Evolutionary conservation across 495 filamentous ascomycete genomes (phyloP).

Genomic region (Pseudevernia furfuracea): DNA sequence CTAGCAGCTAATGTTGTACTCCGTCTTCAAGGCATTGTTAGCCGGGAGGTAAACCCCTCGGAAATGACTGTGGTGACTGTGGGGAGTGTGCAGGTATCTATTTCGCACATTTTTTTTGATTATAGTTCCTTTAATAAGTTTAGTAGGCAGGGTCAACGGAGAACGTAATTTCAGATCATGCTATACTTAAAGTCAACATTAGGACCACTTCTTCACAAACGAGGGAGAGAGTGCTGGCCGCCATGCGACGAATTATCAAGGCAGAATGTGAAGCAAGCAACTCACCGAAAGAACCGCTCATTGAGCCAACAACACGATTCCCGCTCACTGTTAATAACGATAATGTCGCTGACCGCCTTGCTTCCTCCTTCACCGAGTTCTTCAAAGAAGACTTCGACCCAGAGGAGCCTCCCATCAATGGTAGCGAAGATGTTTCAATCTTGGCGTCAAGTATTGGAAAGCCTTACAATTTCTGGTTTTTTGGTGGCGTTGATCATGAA

Average conservation of each 20-base stretch:
- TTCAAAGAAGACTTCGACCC: constrained; percentile 39
- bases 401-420: constrained; percentile 33
- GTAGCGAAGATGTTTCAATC: constrained; percentile 42
- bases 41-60: constrained; percentile 41
- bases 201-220: constrained; percentile 37
- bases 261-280: constrained; percentile 44
- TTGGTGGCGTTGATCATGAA: constrained; percentile 38
- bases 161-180: constrained; percentile 46
- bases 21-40: constrained; percentile 45
- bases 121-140: no score
- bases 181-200: constrained; percentile 43
- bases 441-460: constrained; percentile 34
- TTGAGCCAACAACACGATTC: constrained; percentile 39
- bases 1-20: constrained; percentile 44
- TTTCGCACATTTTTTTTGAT: no score
- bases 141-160: constrained; percentile 46
- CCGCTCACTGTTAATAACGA: constrained; percentile 40
- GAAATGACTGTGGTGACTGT: constrained; percentile 47
- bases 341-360: constrained; percentile 28
- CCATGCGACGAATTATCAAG: constrained; percentile 43
- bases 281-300: constrained; percentile 38
- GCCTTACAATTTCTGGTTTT: constrained; percentile 42
- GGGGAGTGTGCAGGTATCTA: constrained; percentile 42
- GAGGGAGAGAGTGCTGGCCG: constrained; percentile 35
- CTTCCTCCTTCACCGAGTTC: constrained; percentile 31